Evolutionary conservation across 495 filamentous ascomycete genomes (phyloP).

Genomic region (Ascodesmis nigricans): DNA sequence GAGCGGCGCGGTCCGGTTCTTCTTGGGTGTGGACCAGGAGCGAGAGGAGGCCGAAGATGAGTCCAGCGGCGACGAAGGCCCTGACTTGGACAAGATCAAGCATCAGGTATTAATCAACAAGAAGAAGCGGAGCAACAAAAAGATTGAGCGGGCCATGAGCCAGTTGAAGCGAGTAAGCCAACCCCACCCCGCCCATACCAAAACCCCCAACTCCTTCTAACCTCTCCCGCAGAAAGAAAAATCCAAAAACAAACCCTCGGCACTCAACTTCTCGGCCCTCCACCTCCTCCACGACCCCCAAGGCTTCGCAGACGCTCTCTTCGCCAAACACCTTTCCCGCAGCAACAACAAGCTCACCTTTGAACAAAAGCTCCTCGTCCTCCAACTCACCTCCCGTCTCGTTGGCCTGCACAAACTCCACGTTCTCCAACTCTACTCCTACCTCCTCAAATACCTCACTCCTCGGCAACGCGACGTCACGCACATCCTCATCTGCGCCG

Average conservation of each 20-base stretch:
- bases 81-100: slow-evolving; percentile 60
- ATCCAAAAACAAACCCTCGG: slow-evolving; percentile 68
- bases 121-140: slow-evolving; percentile 50
- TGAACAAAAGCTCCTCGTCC: slow-evolving; percentile 70
- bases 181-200: slow-evolving; percentile 1
- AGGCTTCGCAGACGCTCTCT: slow-evolving; percentile 76
- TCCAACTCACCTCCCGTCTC: slow-evolving; percentile 75
- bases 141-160: slow-evolving; percentile 53
- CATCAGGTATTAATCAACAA: slow-evolving; percentile 84
- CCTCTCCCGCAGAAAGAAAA: slow-evolving; percentile 35
- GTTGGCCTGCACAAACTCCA: slow-evolving; percentile 83
- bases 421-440: slow-evolving; percentile 65
- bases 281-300: slow-evolving; percentile 91
- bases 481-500: slow-evolving; percentile 77
- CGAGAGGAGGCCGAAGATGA: slow-evolving; percentile 80
- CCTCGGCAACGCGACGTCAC: slow-evolving; percentile 85
- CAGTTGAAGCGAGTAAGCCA: slow-evolving; percentile 36
- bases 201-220: slow-evolving; percentile 2
- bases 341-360: slow-evolving; percentile 65
- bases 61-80: slow-evolving; percentile 52
- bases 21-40: slow-evolving; percentile 86
- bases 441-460: slow-evolving; percentile 64
- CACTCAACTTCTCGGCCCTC: slow-evolving; percentile 93
- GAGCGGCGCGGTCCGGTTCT: slow-evolving; percentile 70
- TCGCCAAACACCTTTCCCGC: slow-evolving; percentile 75